Percentiles rank a stretch among this genome's conserved stretches.
phyloP scores from a whole-genome alignment of 768 basidiomycete genomes.

The Fomitopsis serialis region DNA sequence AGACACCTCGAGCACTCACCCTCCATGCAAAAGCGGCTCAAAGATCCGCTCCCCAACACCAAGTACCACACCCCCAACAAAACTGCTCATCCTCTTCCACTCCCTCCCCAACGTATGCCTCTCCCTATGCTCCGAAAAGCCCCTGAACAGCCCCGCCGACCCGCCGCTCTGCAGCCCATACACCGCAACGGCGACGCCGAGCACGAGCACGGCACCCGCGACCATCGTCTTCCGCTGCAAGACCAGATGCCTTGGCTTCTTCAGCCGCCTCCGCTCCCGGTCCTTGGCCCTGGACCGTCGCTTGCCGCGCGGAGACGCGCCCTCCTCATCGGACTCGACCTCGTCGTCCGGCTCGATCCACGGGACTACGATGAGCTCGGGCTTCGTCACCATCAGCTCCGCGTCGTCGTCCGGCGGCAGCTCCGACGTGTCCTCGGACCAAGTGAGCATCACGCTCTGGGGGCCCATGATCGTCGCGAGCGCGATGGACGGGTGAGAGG shows the following conservation, averaged over 20 bases:
- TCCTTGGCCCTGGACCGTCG: constrained; percentile 19
- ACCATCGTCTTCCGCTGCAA: constrained; percentile 34
- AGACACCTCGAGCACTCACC: too few relatives aligned
- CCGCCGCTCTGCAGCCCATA: constrained; percentile 15
- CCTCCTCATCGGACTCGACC: constrained; percentile 22
- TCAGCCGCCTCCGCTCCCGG: constrained; percentile 29
- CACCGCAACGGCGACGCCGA: constrained; percentile 64
- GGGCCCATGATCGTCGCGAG: constrained; percentile 69
- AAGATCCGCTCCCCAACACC: constrained; percentile 20
- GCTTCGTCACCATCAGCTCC: constrained; percentile 51
- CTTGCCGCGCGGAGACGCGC: constrained; percentile 14
- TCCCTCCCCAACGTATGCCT: constrained; percentile 15
- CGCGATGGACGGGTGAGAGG: constrained; percentile 46
- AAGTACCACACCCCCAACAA: constrained; percentile 18
- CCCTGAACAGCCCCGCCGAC: constrained; percentile 5
- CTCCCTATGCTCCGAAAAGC: constrained; percentile 8
- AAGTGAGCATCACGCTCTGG: constrained; percentile 71
- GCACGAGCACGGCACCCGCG: constrained; percentile 60
- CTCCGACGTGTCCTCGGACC: constrained; percentile 45
- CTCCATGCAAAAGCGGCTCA: constrained; percentile 13
- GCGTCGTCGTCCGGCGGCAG: constrained; percentile 51
- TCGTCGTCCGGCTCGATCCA: constrained; percentile 27
- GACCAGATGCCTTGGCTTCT: constrained; percentile 21
- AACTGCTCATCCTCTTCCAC: constrained; percentile 15
- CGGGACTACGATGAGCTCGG: constrained; percentile 54